A percentile compares a stretch with the other conserved stretches of the same genome.
phyloP scores from a whole-genome alignment of 176 grass and related monocot genomes.

The Juncus effusus region DNA sequence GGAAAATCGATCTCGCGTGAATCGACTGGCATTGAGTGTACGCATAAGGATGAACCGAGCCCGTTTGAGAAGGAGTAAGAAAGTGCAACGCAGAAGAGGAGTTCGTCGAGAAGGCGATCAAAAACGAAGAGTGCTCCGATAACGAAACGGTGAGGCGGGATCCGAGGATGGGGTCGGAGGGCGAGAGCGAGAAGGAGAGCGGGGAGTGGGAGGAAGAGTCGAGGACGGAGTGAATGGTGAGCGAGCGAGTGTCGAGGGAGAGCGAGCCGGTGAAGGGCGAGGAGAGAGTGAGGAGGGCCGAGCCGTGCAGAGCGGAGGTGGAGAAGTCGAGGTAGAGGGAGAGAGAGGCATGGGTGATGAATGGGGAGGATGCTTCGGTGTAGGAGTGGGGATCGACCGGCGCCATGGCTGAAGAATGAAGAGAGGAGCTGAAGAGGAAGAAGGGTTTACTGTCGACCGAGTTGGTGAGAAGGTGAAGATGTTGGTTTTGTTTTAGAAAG shows the following conservation, averaged over 20 bases:
- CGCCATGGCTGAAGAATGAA: slow-evolving; percentile 39
- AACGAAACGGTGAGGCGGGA: slow-evolving; percentile 3
- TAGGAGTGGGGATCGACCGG: slow-evolving; percentile 93
- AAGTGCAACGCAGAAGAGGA: slow-evolving; percentile 14
- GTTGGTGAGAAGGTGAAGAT: no score
- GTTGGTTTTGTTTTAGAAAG: no score
- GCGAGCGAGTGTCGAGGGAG: slow-evolving; percentile 18
- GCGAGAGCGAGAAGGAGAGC: slow-evolving; percentile 1
- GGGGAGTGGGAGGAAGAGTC: neutral
- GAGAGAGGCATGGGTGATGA: slow-evolving; percentile 43
- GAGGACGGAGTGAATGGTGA: slow-evolving; percentile 16
- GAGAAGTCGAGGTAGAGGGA: slow-evolving; percentile 87
- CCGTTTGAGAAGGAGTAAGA: neutral
- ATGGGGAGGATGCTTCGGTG: slow-evolving; percentile 35
- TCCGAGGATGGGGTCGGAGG: neutral
- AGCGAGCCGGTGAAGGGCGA: neutral
- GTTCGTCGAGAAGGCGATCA: slow-evolving; percentile 10
- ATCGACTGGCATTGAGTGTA: slow-evolving; percentile 95
- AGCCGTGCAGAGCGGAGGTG: slow-evolving; percentile 36
- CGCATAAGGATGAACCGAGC: slow-evolving; percentile 34
- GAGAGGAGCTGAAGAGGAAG: no score
- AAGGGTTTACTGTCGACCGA: no score
- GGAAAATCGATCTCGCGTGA: slow-evolving; percentile 90
- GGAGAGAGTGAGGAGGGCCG: slow-evolving; percentile 27
- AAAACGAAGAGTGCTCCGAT: neutral